These are phyloP conservation scores for Candida boidinii DNA, from an alignment of 805 yeast species.

Conservation along the genomic window DNA sequence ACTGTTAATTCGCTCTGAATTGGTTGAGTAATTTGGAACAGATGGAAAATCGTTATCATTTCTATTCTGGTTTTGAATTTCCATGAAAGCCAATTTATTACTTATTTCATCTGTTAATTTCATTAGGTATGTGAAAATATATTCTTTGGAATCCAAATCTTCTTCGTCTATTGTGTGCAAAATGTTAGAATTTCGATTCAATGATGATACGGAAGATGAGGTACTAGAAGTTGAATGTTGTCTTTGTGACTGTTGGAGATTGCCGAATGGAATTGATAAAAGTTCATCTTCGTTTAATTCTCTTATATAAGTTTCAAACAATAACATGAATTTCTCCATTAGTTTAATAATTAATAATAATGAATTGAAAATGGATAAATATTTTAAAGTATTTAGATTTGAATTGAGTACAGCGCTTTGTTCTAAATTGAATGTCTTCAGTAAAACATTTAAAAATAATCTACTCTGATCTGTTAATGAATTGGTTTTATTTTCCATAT, in stretches of 20 bases:
- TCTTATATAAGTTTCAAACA: constrained; percentile 6
- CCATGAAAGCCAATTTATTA: neutral
- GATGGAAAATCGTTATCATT: too few species aligned
- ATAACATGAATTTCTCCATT: constrained; percentile 5
- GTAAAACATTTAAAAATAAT: constrained; percentile 6
- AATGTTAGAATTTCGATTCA: constrained; percentile 13
- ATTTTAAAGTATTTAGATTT: neutral
- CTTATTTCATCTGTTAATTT: constrained; percentile 1
- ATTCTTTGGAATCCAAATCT: constrained; percentile 10
- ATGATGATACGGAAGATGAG: too few species aligned
- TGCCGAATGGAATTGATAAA: constrained; percentile 12
- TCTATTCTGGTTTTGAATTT: too few species aligned
- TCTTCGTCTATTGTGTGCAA: constrained; percentile 10
- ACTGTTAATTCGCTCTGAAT: too few species aligned
- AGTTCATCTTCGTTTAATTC: constrained; percentile 9
- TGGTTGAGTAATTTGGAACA: too few species aligned
- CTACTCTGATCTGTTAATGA: neutral
- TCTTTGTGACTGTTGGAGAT: constrained; percentile 13
- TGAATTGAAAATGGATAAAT: constrained; percentile 6
- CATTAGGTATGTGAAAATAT: too few species aligned
- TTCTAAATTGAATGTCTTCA: constrained; percentile 14
- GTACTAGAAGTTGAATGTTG: constrained; percentile 6
- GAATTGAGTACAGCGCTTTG: too few species aligned
- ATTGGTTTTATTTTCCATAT: neutral
- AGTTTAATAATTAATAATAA: constrained; percentile 8